Evolutionary conservation across 805 yeast species (phyloP).

Genomic region (Ogataea pini): DNA sequence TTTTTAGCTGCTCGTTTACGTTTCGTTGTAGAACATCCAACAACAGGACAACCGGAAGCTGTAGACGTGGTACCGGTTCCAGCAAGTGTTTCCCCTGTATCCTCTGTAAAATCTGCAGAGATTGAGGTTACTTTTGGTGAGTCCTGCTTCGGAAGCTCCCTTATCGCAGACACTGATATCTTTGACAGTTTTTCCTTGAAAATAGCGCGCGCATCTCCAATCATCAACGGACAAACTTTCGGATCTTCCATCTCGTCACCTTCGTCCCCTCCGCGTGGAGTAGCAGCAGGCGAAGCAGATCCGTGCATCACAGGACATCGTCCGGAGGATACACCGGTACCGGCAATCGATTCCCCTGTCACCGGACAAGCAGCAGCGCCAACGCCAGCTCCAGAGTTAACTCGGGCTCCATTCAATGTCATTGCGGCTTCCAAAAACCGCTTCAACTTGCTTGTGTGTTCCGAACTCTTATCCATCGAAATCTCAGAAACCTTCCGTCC

Average conservation of each 20-base stretch:
- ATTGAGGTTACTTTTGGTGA: slow-evolving; percentile 29
- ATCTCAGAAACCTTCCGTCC: slow-evolving; percentile 18
- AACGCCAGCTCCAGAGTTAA: not conserved
- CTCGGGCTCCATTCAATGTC: slow-evolving; percentile 9
- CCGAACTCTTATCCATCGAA: slow-evolving; percentile 29
- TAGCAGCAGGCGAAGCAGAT: slow-evolving; percentile 15
- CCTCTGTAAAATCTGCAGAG: slow-evolving; percentile 27
- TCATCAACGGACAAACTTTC: slow-evolving; percentile 47
- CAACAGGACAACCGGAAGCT: slow-evolving; percentile 16
- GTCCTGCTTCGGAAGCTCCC: slow-evolving; percentile 25
- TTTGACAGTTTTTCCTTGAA: slow-evolving; percentile 38
- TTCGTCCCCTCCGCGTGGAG: slow-evolving; percentile 20
- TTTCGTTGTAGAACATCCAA: slow-evolving; percentile 11
- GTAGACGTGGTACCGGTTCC: not conserved
- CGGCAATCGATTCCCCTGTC: slow-evolving; percentile 24
- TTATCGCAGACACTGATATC: slow-evolving; percentile 33
- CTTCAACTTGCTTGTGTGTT: slow-evolving; percentile 36
- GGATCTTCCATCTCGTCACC: slow-evolving; percentile 36
- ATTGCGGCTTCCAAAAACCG: slow-evolving; percentile 34
- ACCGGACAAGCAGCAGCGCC: slow-evolving; percentile 28
- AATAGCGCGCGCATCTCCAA: slow-evolving; percentile 43
- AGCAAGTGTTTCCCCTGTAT: slow-evolving; percentile 5
- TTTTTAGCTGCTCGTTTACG: slow-evolving; percentile 19
- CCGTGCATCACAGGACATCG: slow-evolving; percentile 34
- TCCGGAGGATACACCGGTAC: not conserved